Percentiles rank a stretch among this genome's conserved stretches.
Evolutionary conservation across 805 yeast species (phyloP).

Genomic region (Candida pseudoglaebosa): DNA sequence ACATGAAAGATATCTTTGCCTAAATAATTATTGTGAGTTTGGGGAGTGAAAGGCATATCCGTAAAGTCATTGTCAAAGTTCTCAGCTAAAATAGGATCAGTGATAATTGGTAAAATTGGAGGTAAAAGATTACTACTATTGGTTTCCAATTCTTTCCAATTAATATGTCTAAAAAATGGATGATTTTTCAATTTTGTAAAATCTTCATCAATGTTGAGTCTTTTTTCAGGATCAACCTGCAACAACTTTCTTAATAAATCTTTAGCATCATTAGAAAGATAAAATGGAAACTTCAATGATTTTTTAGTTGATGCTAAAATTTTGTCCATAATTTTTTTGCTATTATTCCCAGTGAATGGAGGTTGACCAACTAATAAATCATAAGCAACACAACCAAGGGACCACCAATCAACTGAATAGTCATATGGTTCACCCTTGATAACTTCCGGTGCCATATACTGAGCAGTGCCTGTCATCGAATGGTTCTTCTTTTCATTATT

Average conservation of each 20-base stretch:
- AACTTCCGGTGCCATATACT: slow-evolving; percentile 48
- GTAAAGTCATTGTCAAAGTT: slow-evolving; percentile 43
- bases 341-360: slow-evolving; percentile 41
- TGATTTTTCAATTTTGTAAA: slow-evolving; percentile 32
- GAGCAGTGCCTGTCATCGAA: slow-evolving; percentile 43
- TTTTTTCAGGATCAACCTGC: slow-evolving; percentile 32
- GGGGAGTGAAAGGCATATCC: slow-evolving; percentile 35
- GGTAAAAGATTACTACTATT: slow-evolving; percentile 20
- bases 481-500: slow-evolving; percentile 16
- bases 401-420: slow-evolving; percentile 47
- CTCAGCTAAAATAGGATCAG: slow-evolving; percentile 43
- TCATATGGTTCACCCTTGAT: slow-evolving; percentile 37
- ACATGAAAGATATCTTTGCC: slow-evolving; percentile 34
- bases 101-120: slow-evolving; percentile 41
- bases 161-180: slow-evolving; percentile 35
- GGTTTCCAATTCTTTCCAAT: slow-evolving; percentile 32
- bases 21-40: slow-evolving; percentile 14
- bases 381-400: slow-evolving; percentile 41
- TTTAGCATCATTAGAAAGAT: slow-evolving; percentile 39
- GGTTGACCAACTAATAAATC: slow-evolving; percentile 44
- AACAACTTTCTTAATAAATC: slow-evolving; percentile 36
- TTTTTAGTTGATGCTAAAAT: slow-evolving; percentile 25
- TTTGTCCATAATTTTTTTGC: slow-evolving; percentile 37
- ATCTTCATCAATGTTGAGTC: slow-evolving; percentile 33
- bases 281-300: slow-evolving; percentile 36